Percentiles rank a stretch among this genome's conserved stretches.
Evolutionary conservation across 2,329 filamentous ascomycete genomes (phyloP).

Genomic region (Paecilomyces niveus): DNA sequence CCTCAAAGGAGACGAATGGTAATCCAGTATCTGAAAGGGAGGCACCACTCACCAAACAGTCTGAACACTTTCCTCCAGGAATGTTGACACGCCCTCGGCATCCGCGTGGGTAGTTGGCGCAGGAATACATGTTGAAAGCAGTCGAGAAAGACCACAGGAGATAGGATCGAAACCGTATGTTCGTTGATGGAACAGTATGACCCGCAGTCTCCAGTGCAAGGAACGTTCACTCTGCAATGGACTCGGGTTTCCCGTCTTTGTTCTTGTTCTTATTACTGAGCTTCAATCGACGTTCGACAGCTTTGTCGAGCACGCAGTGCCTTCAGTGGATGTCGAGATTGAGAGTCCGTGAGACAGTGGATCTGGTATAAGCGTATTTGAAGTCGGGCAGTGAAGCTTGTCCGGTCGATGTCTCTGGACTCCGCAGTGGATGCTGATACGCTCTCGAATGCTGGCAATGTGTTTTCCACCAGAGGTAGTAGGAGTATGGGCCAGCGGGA

Average conservation of each 20-base stretch:
- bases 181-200: background rate
- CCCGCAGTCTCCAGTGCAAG: too few species aligned
- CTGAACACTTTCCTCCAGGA: constrained; percentile 35
- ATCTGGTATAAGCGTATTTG: too few species aligned
- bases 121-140: constrained; percentile 39
- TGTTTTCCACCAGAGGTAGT: background rate
- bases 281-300: background rate
- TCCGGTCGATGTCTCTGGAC: background rate
- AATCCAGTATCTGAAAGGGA: background rate
- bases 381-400: background rate
- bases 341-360: too few species aligned
- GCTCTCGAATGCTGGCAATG: background rate
- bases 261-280: background rate
- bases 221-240: background rate
- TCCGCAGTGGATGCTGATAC: background rate
- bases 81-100: constrained; percentile 41
- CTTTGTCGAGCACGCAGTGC: background rate
- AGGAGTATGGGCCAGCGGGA: background rate
- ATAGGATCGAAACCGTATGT: background rate
- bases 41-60: constrained; percentile 35
- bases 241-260: background rate
- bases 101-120: constrained; percentile 41
- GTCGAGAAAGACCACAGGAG: background rate
- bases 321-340: background rate
- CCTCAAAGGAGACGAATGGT: too few species aligned